These are phyloP conservation scores for Sclerotinia spermophila DNA, from an alignment of 2,329 filamentous ascomycete genomes.

Conservation along the genomic window DNA sequence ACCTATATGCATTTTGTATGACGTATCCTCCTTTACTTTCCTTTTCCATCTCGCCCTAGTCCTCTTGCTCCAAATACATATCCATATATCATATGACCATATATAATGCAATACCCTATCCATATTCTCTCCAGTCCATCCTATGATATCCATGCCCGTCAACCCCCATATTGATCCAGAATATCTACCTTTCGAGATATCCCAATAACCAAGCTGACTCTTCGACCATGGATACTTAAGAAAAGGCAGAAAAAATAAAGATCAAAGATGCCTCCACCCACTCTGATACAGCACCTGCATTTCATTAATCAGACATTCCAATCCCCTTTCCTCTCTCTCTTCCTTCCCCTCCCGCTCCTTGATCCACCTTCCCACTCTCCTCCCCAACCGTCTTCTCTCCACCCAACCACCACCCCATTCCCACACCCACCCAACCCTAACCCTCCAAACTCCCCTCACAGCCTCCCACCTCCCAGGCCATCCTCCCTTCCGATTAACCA, in stretches of 20 bases:
- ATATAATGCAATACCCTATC: too few relatives aligned
- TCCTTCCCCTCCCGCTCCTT: not conserved
- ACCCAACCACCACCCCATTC: not conserved
- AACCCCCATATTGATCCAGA: not conserved
- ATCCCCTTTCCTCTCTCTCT: not conserved
- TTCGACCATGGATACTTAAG: not conserved
- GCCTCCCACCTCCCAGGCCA: conserved; percentile 20
- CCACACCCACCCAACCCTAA: not conserved
- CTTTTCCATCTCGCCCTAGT: not conserved
- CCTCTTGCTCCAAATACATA: not conserved
- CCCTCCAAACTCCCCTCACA: conserved; percentile 3
- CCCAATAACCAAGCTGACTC: not conserved
- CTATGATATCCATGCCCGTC: too few relatives aligned
- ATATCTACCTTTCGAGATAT: not conserved
- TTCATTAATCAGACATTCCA: conserved; percentile 48
- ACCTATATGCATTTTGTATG: not conserved
- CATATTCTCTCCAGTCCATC: too few relatives aligned
- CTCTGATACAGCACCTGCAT: conserved; percentile 56
- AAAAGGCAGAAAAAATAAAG: not conserved
- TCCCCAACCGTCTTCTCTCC: not conserved
- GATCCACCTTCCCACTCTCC: not conserved
- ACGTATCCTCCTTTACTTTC: not conserved
- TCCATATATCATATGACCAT: not conserved
- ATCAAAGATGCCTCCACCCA: conserved; percentile 51
- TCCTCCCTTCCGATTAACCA: conserved; percentile 20